These are phyloP conservation scores for Glycine tomentella DNA, from an alignment of 306 rosid genomes.

Conservation along the genomic window DNA sequence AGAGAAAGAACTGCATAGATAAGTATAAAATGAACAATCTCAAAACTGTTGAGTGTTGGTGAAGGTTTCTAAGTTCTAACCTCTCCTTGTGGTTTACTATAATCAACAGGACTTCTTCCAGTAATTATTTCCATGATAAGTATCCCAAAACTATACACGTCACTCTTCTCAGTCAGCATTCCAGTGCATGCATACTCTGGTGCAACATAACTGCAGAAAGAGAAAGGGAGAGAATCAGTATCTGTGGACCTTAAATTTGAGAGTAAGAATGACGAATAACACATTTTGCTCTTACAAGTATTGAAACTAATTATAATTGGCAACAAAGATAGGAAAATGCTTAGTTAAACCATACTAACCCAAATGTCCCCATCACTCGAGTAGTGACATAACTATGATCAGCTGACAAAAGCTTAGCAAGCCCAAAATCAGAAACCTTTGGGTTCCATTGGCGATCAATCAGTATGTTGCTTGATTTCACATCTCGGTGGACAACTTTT, in stretches of 20 bases:
- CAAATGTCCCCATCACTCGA: slow-evolving; percentile 99
- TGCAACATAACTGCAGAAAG: slow-evolving; percentile 85
- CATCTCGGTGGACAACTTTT: slow-evolving; percentile 97
- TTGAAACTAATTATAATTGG: slow-evolving; percentile 1
- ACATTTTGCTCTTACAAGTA: neutral
- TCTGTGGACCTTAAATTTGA: slow-evolving; percentile 15
- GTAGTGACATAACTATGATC: slow-evolving; percentile 94
- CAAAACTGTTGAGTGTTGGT: slow-evolving; percentile 18
- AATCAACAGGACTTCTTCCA: slow-evolving; percentile 94
- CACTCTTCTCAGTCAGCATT: slow-evolving; percentile 97
- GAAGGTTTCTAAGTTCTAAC: slow-evolving; percentile 52
- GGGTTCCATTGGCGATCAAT: slow-evolving; percentile 91
- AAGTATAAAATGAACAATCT: neutral
- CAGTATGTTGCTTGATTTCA: slow-evolving; percentile 93
- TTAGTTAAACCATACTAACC: slow-evolving; percentile 67
- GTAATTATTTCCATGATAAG: slow-evolving; percentile 93
- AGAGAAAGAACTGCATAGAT: too few species aligned
- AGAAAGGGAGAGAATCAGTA: slow-evolving; percentile 36
- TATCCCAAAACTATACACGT: slow-evolving; percentile 93
- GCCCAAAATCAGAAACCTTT: slow-evolving; percentile 98
- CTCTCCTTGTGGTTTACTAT: slow-evolving; percentile 90
- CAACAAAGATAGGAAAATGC: slow-evolving; percentile 10
- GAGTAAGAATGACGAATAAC: neutral
- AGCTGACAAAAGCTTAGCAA: slow-evolving; percentile 89
- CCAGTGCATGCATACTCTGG: slow-evolving; percentile 99